A percentile compares a stretch with the other conserved stretches of the same genome.
phyloP scores from a whole-genome alignment of 1,284 basidiomycete species.

The Fomes fomentarius region DNA sequence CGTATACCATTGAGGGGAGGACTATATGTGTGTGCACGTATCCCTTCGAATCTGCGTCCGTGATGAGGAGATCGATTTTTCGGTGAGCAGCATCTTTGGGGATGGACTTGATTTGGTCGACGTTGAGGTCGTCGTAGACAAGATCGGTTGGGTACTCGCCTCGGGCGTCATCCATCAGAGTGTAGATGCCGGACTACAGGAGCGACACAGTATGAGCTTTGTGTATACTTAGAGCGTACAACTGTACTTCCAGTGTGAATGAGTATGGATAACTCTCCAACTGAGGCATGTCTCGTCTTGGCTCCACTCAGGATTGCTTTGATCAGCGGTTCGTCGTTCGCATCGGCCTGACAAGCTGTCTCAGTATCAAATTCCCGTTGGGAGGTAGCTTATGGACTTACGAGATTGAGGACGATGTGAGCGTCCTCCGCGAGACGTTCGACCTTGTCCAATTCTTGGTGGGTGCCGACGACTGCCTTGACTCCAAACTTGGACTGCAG shows the following conservation, averaged over 20 bases:
- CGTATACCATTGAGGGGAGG: slow-evolving; percentile 43
- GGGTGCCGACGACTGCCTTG: slow-evolving; percentile 25
- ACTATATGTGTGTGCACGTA: slow-evolving; percentile 42
- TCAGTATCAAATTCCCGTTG: too few relatives aligned
- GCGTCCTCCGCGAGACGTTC: slow-evolving; percentile 17
- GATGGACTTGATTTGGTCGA: slow-evolving; percentile 37
- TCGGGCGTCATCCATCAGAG: slow-evolving; percentile 33
- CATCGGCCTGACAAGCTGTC: slow-evolving; percentile 40
- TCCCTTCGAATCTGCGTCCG: slow-evolving; percentile 39
- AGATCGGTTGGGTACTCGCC: slow-evolving; percentile 33
- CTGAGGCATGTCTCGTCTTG: slow-evolving; percentile 42
- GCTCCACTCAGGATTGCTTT: slow-evolving; percentile 47
- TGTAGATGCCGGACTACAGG: slow-evolving; percentile 40
- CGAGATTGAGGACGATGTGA: slow-evolving; percentile 27
- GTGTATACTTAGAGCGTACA: neutral
- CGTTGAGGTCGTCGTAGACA: slow-evolving; percentile 40
- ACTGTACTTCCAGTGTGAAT: slow-evolving; percentile 50
- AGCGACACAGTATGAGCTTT: neutral
- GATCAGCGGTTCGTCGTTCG: slow-evolving; percentile 42
- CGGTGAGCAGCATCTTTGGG: slow-evolving; percentile 36
- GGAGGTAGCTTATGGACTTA: neutral
- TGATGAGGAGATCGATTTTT: slow-evolving; percentile 33
- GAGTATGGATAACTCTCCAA: slow-evolving; percentile 43
- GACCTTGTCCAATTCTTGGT: slow-evolving; percentile 21
- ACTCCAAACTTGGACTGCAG: slow-evolving; percentile 24